Conservation (phyloP, 2,329 filamentous ascomycete species). For the Claviceps sp. region DNA sequence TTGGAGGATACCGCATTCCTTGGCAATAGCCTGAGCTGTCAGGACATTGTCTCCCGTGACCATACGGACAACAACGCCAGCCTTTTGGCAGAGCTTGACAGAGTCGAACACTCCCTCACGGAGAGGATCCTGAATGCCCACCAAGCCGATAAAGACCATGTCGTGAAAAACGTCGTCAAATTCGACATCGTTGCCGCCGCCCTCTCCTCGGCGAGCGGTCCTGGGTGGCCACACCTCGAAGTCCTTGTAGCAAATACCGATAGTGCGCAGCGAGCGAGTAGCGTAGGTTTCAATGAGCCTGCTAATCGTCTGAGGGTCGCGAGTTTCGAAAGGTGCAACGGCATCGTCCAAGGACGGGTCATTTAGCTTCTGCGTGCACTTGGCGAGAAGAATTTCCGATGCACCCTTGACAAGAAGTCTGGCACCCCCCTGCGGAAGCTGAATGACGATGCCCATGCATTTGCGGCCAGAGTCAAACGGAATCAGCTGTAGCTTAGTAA, state of each 20-base stretch:
- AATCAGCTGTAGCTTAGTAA: conserved; percentile 49
- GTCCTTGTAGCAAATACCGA: conserved; percentile 71
- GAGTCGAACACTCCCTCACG: conserved; percentile 62
- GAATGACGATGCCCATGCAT: conserved; percentile 50
- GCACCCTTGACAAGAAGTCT: conserved; percentile 51
- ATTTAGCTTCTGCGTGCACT: conserved; percentile 38
- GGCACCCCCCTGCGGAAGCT: conserved; percentile 35
- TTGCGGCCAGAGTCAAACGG: conserved; percentile 67
- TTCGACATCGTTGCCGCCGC: conserved; percentile 44
- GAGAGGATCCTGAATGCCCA: conserved; percentile 72
- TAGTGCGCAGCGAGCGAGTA: conserved; percentile 66
- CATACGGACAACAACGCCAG: conserved; percentile 72
- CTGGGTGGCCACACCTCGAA: conserved; percentile 75
- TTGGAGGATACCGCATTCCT: conserved; percentile 63
- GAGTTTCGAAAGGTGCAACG: conserved; percentile 30
- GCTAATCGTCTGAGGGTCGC: conserved; percentile 44
- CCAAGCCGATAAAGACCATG: conserved; percentile 56
- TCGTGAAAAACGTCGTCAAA: conserved; percentile 55
- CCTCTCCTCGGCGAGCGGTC: conserved; percentile 38
- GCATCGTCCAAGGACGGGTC: conserved; percentile 34
- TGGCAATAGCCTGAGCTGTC: conserved; percentile 66
- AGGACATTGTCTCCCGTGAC: conserved; percentile 73
- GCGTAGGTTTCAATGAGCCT: conserved; percentile 66
- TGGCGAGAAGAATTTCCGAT: conserved; percentile 47
- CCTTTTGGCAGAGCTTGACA: conserved; percentile 58